Conservation (phyloP, 768 basidiomycete genomes). For the Panaeolus cyanescens region DNA sequence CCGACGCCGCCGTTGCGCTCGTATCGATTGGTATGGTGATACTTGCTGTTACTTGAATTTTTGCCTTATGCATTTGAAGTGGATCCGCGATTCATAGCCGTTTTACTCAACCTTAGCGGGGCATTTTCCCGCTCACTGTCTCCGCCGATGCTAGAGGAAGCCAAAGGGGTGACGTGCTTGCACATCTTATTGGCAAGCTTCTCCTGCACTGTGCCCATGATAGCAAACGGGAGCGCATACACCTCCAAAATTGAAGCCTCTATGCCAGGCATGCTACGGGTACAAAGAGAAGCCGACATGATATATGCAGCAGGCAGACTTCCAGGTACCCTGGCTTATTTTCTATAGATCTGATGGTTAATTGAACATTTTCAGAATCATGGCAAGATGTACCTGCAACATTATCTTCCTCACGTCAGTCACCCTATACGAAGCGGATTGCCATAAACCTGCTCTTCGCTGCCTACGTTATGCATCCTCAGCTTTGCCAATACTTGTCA, state of each 20-base stretch:
- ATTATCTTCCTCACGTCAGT: slow-evolving; percentile 50
- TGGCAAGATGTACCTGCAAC: slow-evolving; percentile 51
- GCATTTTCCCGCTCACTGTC: background rate
- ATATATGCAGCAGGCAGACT: slow-evolving; percentile 66
- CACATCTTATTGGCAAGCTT: slow-evolving; percentile 61
- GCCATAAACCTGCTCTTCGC: slow-evolving; percentile 58
- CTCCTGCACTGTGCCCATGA: slow-evolving; percentile 31
- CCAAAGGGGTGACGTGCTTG: slow-evolving; percentile 58
- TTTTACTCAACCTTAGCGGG: background rate
- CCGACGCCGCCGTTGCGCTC: background rate
- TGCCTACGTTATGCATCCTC: slow-evolving; percentile 52
- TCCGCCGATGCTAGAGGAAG: background rate
- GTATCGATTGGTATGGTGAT: background rate
- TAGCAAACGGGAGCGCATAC: slow-evolving; percentile 16
- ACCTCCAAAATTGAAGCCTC: background rate
- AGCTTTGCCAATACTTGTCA: slow-evolving; percentile 22
- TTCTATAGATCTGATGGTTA: background rate
- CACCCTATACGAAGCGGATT: slow-evolving; percentile 63
- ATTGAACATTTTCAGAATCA: slow-evolving; percentile 37
- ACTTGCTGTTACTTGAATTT: background rate
- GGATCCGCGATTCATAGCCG: background rate
- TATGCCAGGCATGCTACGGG: slow-evolving; percentile 27
- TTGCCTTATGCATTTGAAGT: background rate
- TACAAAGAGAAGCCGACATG: slow-evolving; percentile 50
- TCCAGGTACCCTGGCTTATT: slow-evolving; percentile 47